phyloP scores from a whole-genome alignment of 2,329 filamentous ascomycete species.

The Sporothrix brasiliensis region DNA sequence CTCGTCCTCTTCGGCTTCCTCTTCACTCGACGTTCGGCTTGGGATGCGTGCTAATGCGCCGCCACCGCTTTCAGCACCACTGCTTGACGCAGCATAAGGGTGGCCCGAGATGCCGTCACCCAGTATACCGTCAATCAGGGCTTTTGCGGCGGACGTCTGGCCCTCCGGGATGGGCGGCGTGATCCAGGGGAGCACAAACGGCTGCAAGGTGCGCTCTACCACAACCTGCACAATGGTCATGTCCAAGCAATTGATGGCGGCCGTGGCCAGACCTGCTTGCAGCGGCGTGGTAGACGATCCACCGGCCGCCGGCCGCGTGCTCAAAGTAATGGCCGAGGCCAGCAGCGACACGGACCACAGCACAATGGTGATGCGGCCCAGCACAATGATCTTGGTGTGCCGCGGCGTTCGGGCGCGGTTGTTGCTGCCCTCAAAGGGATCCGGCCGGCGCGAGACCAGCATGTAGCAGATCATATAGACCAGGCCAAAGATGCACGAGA shows the following conservation, averaged over 20 bases:
- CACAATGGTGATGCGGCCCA: slow-evolving; percentile 39
- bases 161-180: slow-evolving; percentile 32
- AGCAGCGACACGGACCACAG: slow-evolving; percentile 41
- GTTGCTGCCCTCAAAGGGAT: slow-evolving; percentile 36
- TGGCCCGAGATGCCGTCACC: slow-evolving; percentile 34
- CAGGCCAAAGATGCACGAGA: slow-evolving; percentile 40
- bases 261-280: slow-evolving; percentile 32
- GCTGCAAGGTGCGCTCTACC: slow-evolving; percentile 33
- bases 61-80: not conserved
- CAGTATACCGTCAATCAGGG: slow-evolving; percentile 33
- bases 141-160: slow-evolving; percentile 30
- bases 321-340: slow-evolving; percentile 38
- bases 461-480: slow-evolving; percentile 43
- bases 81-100: not conserved
- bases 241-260: slow-evolving; percentile 29
- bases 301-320: slow-evolving; percentile 9
- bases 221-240: slow-evolving; percentile 30
- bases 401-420: slow-evolving; percentile 40
- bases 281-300: slow-evolving; percentile 6
- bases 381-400: slow-evolving; percentile 41
- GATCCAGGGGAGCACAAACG: slow-evolving; percentile 38
- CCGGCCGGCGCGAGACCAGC: slow-evolving; percentile 38
- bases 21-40: slow-evolving; percentile 15
- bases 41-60: not conserved
- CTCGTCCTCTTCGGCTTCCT: not conserved